These are phyloP conservation scores for Paramecium pentaurelia DNA, from an alignment of 73 alveolate species.

Conservation along the genomic window DNA sequence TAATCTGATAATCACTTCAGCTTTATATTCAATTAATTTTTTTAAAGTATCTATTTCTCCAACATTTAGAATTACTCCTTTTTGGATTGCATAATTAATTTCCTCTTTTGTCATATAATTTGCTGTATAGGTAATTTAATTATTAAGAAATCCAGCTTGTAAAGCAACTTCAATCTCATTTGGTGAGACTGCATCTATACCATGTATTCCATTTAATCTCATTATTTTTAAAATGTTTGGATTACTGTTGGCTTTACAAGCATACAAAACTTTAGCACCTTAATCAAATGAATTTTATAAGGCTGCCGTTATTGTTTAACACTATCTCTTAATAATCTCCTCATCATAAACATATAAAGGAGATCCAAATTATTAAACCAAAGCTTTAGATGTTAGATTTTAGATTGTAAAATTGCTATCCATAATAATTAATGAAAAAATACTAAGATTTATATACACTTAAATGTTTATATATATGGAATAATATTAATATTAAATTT, in stretches of 20 bases:
- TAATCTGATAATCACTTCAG: conserved; percentile 47
- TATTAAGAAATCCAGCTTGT: conserved; percentile 2
- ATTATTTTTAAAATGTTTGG: conserved; percentile 7
- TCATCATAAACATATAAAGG: conserved; percentile 26
- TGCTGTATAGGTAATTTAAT: conserved; percentile 50
- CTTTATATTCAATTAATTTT: neutral
- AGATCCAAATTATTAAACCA: neutral
- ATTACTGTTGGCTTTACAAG: conserved; percentile 60
- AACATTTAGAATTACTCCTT: conserved; percentile 43
- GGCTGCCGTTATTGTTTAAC: neutral
- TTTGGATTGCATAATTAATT: neutral
- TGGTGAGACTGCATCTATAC: conserved; percentile 64
- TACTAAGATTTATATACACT: neutral
- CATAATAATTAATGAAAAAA: neutral
- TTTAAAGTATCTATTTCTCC: conserved; percentile 55
- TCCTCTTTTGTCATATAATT: conserved; percentile 52
- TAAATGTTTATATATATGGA: neutral
- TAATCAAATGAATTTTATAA: neutral
- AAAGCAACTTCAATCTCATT: conserved; percentile 39
- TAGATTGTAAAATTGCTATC: neutral
- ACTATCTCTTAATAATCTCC: neutral
- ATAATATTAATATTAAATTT: neutral
- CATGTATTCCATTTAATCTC: conserved; percentile 51
- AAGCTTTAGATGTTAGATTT: neutral
- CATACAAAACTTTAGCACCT: conserved; percentile 47